Conservation (phyloP, 2,329 filamentous ascomycete species). For the Mycosphaerella sp. region DNA sequence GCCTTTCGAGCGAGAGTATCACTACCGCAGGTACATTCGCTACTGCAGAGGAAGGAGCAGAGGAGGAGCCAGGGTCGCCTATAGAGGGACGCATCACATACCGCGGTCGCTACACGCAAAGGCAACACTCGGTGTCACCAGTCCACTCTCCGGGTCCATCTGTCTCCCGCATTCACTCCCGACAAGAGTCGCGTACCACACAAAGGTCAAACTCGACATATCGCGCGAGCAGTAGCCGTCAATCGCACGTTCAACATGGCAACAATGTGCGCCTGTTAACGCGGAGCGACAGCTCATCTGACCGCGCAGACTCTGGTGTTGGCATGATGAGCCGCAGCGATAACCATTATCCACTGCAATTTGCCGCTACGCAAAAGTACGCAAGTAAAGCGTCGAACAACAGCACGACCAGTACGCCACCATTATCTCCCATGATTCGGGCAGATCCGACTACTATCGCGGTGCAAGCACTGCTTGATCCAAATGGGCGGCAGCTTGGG, state of each 20-base stretch:
- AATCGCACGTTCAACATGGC: not conserved
- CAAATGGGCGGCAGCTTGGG: constrained; percentile 39
- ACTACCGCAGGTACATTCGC: constrained; percentile 59
- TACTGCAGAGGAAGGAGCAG: constrained; percentile 47
- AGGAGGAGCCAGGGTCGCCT: constrained; percentile 9
- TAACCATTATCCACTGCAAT: constrained; percentile 25
- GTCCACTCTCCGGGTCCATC: not conserved
- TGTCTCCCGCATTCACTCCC: constrained; percentile 5
- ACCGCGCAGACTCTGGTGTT: constrained; percentile 32
- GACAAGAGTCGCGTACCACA: constrained; percentile 10
- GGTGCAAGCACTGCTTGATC: constrained; percentile 38
- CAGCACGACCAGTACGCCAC: constrained; percentile 13
- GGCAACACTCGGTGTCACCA: constrained; percentile 10
- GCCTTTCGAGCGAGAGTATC: constrained; percentile 53
- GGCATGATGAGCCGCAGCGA: constrained; percentile 26
- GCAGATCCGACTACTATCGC: constrained; percentile 33
- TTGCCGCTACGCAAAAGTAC: constrained; percentile 15
- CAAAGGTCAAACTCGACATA: constrained; percentile 2
- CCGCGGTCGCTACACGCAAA: constrained; percentile 1
- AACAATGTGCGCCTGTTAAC: constrained; percentile 7
- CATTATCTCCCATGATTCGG: constrained; percentile 20
- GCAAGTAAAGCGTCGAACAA: constrained; percentile 6
- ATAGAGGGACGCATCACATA: constrained; percentile 6
- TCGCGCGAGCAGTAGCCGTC: constrained; percentile 3
- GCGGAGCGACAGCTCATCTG: constrained; percentile 21